phyloP scores from a whole-genome alignment of 1,284 basidiomycete species.

The Trametes hirsuta region DNA sequence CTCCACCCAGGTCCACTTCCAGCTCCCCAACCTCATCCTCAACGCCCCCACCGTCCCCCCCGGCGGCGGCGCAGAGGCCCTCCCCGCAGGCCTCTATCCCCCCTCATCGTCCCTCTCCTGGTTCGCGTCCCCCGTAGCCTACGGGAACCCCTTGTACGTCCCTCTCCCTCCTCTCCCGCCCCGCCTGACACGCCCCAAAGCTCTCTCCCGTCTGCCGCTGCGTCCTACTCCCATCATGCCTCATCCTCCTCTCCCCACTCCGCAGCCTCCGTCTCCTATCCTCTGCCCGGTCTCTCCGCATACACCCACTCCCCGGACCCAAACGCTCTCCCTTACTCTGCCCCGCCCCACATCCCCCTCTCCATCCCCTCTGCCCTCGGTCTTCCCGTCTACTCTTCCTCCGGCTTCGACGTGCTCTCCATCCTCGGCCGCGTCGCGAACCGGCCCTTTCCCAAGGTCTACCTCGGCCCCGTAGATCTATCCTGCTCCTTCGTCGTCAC shows the following conservation, averaged over 20 bases:
- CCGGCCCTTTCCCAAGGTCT: constrained; percentile 76
- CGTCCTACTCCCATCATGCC: constrained; percentile 12
- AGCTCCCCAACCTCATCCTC: constrained; percentile 67
- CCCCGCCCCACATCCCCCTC: constrained; percentile 14
- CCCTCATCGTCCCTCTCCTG: constrained; percentile 38
- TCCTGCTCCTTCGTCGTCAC: constrained; percentile 90
- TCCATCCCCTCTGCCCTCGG: constrained; percentile 37
- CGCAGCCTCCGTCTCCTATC: constrained; percentile 3
- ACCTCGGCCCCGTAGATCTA: constrained; percentile 89
- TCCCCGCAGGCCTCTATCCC: constrained; percentile 51
- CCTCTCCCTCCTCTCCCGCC: constrained; percentile 2
- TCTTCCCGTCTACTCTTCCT: constrained; percentile 78
- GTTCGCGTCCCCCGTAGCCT: constrained; percentile 53
- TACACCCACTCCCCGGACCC: constrained; percentile 1
- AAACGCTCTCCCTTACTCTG: constrained; percentile 1
- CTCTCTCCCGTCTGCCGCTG: constrained; percentile 11
- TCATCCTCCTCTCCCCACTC: constrained; percentile 2
- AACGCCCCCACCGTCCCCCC: constrained; percentile 60
- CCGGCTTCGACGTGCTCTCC: constrained; percentile 89
- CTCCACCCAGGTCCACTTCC: constrained; percentile 51
- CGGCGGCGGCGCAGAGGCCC: constrained; percentile 73
- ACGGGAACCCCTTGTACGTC: constrained; percentile 22
- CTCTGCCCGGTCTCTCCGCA: constrained; percentile 8
- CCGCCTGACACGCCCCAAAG: neutral
- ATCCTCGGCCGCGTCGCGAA: constrained; percentile 79